Evolutionary conservation across 768 basidiomycete genomes (phyloP).

Genomic region (Austroboletus eburneus): DNA sequence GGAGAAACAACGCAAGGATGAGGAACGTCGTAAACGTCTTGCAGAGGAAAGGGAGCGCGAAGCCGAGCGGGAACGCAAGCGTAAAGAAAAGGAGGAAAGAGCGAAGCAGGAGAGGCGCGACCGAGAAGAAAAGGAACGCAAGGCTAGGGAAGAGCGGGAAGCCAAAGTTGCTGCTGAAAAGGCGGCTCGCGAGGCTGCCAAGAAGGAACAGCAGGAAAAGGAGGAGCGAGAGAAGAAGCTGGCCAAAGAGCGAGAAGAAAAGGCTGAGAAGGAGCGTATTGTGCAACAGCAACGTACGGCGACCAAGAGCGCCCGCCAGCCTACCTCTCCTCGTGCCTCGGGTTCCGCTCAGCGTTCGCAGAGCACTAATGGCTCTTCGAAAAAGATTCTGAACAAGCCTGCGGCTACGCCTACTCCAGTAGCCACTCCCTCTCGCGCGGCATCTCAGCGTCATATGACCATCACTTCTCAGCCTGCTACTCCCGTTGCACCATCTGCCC

Average conservation of each 20-base stretch:
- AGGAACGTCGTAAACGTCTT: conserved; percentile 72
- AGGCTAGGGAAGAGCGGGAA: conserved; percentile 62
- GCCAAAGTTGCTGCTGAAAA: conserved; percentile 49
- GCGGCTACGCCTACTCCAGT: conserved; percentile 25
- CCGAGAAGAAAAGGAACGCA: conserved; percentile 62
- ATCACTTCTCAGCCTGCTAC: conserved; percentile 44
- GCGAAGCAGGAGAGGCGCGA: conserved; percentile 46
- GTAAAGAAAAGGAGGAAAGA: conserved; percentile 70
- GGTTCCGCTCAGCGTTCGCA: conserved; percentile 46
- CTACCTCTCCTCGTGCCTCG: conserved; percentile 50
- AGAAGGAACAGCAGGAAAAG: conserved; percentile 49
- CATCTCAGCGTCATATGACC: conserved; percentile 34
- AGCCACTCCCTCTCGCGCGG: conserved; percentile 35
- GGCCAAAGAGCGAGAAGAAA: conserved; percentile 61
- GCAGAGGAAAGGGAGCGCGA: conserved; percentile 81
- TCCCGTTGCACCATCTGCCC: conserved; percentile 30
- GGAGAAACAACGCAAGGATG: conserved; percentile 77
- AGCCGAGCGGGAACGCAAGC: conserved; percentile 69
- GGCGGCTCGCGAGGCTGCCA: conserved; percentile 35
- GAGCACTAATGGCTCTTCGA: conserved; percentile 45
- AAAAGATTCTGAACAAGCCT: conserved; percentile 61
- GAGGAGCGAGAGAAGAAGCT: conserved; percentile 66
- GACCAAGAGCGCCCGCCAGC: conserved; percentile 44
- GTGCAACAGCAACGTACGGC: conserved; percentile 49
- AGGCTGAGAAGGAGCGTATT: conserved; percentile 44